Base-by-base conservation (phyloP, 306 rosid genomes). In the Prunus mume region DNA sequence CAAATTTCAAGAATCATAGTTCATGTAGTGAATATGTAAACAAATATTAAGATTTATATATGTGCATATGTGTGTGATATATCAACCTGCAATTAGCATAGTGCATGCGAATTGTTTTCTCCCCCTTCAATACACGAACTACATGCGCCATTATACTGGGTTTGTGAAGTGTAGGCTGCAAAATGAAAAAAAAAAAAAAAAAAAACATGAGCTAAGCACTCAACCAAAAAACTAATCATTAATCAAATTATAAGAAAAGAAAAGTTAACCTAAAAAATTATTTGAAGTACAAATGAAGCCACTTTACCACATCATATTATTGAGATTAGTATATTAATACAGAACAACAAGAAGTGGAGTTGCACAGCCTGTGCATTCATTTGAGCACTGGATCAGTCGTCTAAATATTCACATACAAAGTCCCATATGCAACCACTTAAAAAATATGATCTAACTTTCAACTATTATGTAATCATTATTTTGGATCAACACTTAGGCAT, bases 141-240 rank as follows among this genome's bases (percentile, higher is more conserved):
- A 90, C 74, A 70, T 90, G 97, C 12, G 98, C 97, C 97, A 95
- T 95, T 85, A 95, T 95, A 88, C 98, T 90, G 69, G 98, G 97
- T 78, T 95, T 95, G 86, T 95, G 98, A 68, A 95, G 98, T 55
- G 97, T 95, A 34, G 98, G 98, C 98, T 95, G 96, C 81, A 54
- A 81, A 43, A 71, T 47, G 84, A 78, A 68, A 77, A 27, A 15
- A 72, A 30, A 13, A 30, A 78, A 68, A 77, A 27, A 15, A 72
- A 30, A 13, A 30, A 28, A 3, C 47, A 58, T 9, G 9, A 38
- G 46, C 60, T 66, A 67, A 17, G 56, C 55, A 62, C 15, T 69
- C 41, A 11, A 68, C 32, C 19, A 60, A 65, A 66, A 18, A 11
- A 50, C n/a, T 45, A 10, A 19, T 46, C 4, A 46, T 41, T 52